Evolutionary conservation across 805 yeast genomes (phyloP), one percentile per base, ranked within the genome.

Genomic region (Saturnispora kantuleensis): DNA sequence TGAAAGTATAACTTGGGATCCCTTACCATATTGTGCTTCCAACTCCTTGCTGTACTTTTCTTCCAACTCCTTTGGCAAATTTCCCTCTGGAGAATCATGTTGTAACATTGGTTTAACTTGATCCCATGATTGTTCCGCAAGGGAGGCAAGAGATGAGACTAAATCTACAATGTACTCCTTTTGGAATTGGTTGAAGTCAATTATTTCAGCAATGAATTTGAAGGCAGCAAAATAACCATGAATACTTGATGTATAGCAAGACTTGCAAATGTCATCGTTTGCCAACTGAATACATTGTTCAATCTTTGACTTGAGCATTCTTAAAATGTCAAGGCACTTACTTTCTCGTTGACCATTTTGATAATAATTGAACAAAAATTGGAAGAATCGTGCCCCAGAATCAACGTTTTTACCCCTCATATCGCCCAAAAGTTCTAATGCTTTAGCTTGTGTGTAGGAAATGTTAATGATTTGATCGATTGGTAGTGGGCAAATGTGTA

Each of bases 221-320:
- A 85, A 60, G 0, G 87, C 74, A 12, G 79, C 73, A 56, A 79
- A 80, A 48, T 74, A 71, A 0, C 96, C 96, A 55, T 85, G 89
- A 8, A 83, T 63, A 39, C 81, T 77, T 35, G 65, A 62, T 30
- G 69, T 62, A 38, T 60, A 63, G 12, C 76, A 75, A 12, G 81
- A 79, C 2, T 53, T 48, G 0, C 67, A 54, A 29, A 69, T 56
- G 49, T 71, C 63, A 0, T 31, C 33, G 31, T 58, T 52, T 0
- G 76, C 73, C 10, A 56, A 50, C 1, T 54, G 48, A 2, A 71
- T 51, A 9, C 66, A 59, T 7, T 51, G 26, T 3, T 65, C 63
- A 11, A 80, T 53, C 18, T 53, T 57, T 0, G 46, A 42, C 0
- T 73, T 38, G 7, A 79, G 50, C 1, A 47, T 41, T 0, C 52